Base-by-base conservation (phyloP, 305 asterid genomes). In the Stenogyne calaminthoides region DNA sequence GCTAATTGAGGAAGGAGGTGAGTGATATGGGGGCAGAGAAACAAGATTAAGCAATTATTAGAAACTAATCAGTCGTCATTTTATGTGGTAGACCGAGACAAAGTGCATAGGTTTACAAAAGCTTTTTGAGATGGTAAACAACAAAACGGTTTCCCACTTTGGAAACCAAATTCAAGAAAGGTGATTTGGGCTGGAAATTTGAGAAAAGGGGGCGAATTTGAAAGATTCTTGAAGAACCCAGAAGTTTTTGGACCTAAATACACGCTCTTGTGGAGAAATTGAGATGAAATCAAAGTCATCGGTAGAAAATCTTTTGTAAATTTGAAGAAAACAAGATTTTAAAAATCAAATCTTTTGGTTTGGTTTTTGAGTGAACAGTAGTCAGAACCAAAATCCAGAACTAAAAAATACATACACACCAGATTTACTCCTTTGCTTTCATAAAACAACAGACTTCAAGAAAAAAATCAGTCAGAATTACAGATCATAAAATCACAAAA, bases 21-120 rank as follows among this genome's bases (percentile, higher is more conserved):
- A 74, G 72, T 59, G 79, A 81, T 55, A 73, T 54, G 76, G 66
- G 70, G 70, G 82, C 37, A 76, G 79, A 65, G 74, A 29, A 67
- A 65, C 74, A 77, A 40, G 73, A 79, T 73, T 76, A 73, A 76
- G 84, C 69, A 72, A 75, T 64, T 80, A 76, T 65, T 73, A 77
- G 80, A 78, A 77, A 80, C 80, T 83, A 77, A 68, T 62, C 77
- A 73, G 67, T 66, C 87, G 97, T 91, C 88, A 93, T 93, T 91
- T 91, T 87, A 93, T 93, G 98, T 93, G 91, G 78, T 34, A 71
- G 80, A 77, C 51, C 77, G 65, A 71, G 81, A 78, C 73, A 76
- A 87, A 80, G 78, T 75, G 60, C 74, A 80, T 34, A 47, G 71
- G 72, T 57, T 83, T 82, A 62, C 65, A 55, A 55, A 81, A 72